Base-by-base conservation (phyloP, 2,329 filamentous ascomycete species). In the Mycosphaerelloides madeirae region DNA sequence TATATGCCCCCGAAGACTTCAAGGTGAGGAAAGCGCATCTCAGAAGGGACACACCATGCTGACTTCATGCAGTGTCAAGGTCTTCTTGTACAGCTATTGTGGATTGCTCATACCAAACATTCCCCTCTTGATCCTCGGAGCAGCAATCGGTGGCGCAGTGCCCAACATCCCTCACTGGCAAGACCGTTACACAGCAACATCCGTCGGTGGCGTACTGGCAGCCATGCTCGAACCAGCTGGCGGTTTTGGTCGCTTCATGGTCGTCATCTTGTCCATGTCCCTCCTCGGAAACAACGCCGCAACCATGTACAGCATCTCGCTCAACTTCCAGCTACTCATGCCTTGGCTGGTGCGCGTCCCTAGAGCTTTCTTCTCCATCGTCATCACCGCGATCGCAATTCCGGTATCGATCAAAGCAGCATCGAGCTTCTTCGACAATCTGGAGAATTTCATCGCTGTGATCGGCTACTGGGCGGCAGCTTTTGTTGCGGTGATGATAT, bases 401-500 rank as follows among this genome's bases (percentile, higher is more conserved):
- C 65, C 64, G 13, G 70, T 70, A 44, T 68, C 69, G 3, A 66
- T 72, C 38, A 66, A 64, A 11, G 71, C 69, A 0, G 66, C 69
- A 1, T 61, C 68, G 39, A 61, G 61, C 31, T 60, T 73, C 7
- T 72, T 70, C 50, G 57, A 65, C 12, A 65, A 71, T 25, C 68
- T 72, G 44, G 63, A 70, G 39, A 66, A 69, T 40, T 71, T 73
- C 43, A 60, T 74, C n/a, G 67, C 69, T 3, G 49, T 74, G 8
- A 74, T 74, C 46, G 68, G 69, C 7, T 74, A 74, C 48, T 73
- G 70, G 70, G 57, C 69, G 3, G 58, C 65, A 18, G 68, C 70
- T 22, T 74, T 68, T 58, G 54, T 72, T 39, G 62, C 64, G 13
- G 68, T 73, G 18, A 58, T 68, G 6, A 39, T 68, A 1, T 61